Evolutionary conservation across 2,329 filamentous ascomycete species (phyloP), one percentile per base, ranked within the genome.

Genomic region (Cladophialophora carrionii): DNA sequence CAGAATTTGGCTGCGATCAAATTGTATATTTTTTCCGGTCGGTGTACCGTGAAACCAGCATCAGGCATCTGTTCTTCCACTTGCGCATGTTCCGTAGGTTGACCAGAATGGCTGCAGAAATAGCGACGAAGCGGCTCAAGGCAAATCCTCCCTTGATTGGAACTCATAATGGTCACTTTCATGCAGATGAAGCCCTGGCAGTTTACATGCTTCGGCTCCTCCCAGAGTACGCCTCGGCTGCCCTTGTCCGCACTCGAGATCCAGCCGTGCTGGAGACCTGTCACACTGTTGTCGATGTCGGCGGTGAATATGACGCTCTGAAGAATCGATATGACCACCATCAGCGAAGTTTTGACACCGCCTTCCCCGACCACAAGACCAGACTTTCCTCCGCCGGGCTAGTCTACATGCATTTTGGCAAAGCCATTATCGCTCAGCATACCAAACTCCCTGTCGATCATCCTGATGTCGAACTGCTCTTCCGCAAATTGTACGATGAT

Each of bases 111-210:
- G 83, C 88, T 73, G 86, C 76, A 61, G 77, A 91, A 83, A 85
- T 82, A 75, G 85, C 88, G 74, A 80, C 89, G 68, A 98, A 98
- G 81, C 89, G 91, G 78, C 81, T 96, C 77, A 96, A 96, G 85
- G 91, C 89, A 72, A 83, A 86, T 68, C 79, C 81, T 68, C 80
- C 89, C 70, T 80, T 87, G 72, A 96, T 97, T 76, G 95, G 93
- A 75, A 99, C 95, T 32, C 95, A 99, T 85, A 97, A 90, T 81
- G 95, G 95, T 72, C 92, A 97, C 83, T 99, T 99, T 85, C 95
- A 99, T 82, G 95, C 95, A 77, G 95, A 99, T 79, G 95, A 99
- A 82, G 94, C 95, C 67, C 87, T 99, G 51, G 95, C 95, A 64
- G 93, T 99, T 70, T 92, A 96, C 83, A 92, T 99, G 84, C 90